Percentiles rank a stretch among this genome's conserved stretches.
Evolutionary conservation across 805 yeast species (phyloP).

Genomic region (Lipomyces chichibuensis): DNA sequence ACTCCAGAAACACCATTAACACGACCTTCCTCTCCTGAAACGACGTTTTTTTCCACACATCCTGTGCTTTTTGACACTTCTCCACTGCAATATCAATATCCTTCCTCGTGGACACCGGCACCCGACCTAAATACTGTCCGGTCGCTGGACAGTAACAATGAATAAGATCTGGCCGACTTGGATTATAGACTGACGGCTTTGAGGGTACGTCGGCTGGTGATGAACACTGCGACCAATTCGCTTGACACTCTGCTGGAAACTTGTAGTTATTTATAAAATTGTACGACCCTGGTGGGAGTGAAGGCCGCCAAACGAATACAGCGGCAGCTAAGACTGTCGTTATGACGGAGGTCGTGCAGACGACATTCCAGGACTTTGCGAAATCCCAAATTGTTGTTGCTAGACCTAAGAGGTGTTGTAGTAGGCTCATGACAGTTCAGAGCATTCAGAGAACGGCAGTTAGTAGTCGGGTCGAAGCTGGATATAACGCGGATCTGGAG

Average conservation of each 20-base stretch:
- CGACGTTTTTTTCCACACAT: conserved; percentile 54
- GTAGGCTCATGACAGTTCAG: neutral
- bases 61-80: conserved; percentile 60
- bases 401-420: neutral
- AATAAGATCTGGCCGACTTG: conserved; percentile 48
- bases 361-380: neutral
- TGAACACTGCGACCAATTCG: conserved; percentile 17
- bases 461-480: neutral
- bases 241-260: conserved; percentile 26
- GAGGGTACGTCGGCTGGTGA: neutral
- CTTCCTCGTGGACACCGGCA: conserved; percentile 60
- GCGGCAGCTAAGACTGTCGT: neutral
- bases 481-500: neutral
- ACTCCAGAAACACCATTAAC: conserved; percentile 69
- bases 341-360: neutral
- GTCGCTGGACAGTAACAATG: conserved; percentile 96
- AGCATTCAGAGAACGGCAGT: neutral
- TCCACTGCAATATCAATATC: conserved; percentile 71
- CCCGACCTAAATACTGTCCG: conserved; percentile 81
- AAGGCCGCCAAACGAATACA: neutral
- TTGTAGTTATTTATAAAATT: conserved; percentile 14
- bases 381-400: neutral
- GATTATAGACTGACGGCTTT: conserved; percentile 7
- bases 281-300: neutral
- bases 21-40: conserved; percentile 71